phyloP scores from a whole-genome alignment of 1,284 basidiomycete genomes.

The Pholiota adiposa region DNA sequence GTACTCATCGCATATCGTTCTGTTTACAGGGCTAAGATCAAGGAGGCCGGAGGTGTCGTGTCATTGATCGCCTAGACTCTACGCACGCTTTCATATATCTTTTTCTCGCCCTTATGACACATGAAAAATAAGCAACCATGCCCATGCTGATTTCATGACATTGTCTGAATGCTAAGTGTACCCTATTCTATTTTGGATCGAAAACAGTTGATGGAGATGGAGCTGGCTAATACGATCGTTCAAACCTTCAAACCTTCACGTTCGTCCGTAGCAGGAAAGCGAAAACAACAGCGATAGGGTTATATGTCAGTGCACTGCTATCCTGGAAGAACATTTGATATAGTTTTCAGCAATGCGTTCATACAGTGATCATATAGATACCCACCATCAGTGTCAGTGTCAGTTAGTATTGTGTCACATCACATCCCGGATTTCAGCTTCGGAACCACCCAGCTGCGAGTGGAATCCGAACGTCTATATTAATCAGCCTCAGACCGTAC shows the following conservation, averaged over 20 bases:
- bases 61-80: constrained; percentile 81
- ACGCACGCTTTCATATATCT: constrained; percentile 28
- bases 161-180: background rate
- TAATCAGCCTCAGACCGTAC: background rate
- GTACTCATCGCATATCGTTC: constrained; percentile 5
- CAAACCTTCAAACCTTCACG: too few relatives aligned
- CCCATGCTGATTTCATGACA: constrained; percentile 7
- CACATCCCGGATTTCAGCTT: background rate
- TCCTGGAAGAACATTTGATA: too few relatives aligned
- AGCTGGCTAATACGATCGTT: background rate
- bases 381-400: background rate
- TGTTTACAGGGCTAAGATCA: constrained; percentile 73
- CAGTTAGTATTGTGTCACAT: background rate
- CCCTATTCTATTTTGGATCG: background rate
- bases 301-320: too few relatives aligned
- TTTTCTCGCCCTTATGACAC: constrained; percentile 26
- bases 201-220: background rate
- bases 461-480: background rate
- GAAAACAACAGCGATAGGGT: too few relatives aligned
- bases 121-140: constrained; percentile 22
- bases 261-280: too few relatives aligned
- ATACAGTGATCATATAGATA: too few relatives aligned
- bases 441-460: background rate
- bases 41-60: constrained; percentile 93
- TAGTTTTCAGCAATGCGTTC: too few relatives aligned